phyloP scores from a whole-genome alignment of 1,139 yeast species.

The Eremothecium gossypii region DNA sequence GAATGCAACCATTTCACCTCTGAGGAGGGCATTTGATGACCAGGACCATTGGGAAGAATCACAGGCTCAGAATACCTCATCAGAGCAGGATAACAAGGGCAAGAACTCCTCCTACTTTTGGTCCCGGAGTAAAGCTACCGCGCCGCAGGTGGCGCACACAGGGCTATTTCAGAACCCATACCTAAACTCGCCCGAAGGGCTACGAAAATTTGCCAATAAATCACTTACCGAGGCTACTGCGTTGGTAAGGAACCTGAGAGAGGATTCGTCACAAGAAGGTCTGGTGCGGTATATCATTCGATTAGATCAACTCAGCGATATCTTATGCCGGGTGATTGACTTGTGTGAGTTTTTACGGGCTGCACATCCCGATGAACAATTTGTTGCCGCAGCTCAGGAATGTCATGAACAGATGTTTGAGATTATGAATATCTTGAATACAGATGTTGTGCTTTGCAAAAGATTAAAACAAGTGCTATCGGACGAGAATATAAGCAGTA shows the following conservation, averaged over 20 bases:
- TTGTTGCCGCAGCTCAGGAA: slow-evolving; percentile 74
- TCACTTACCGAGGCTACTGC: slow-evolving; percentile 56
- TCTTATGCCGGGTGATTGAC: slow-evolving; percentile 86
- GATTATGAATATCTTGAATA: slow-evolving; percentile 86
- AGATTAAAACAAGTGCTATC: slow-evolving; percentile 49
- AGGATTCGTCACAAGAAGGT: slow-evolving; percentile 40
- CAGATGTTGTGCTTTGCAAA: slow-evolving; percentile 64
- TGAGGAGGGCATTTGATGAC: slow-evolving; percentile 20
- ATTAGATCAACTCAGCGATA: slow-evolving; percentile 79
- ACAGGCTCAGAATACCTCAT: neutral
- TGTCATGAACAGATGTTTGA: slow-evolving; percentile 88
- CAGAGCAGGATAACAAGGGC: too few species aligned
- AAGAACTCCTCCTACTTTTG: too few species aligned
- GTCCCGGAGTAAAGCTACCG: too few species aligned
- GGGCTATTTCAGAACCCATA: slow-evolving; percentile 73
- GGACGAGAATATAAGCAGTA: slow-evolving; percentile 31
- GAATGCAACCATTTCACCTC: neutral
- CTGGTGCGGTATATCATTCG: slow-evolving; percentile 48
- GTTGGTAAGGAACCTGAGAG: slow-evolving; percentile 48
- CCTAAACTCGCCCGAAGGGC: slow-evolving; percentile 60
- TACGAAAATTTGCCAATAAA: slow-evolving; percentile 54
- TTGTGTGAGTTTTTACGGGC: slow-evolving; percentile 88
- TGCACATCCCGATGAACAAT: slow-evolving; percentile 66
- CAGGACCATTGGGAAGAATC: slow-evolving; percentile 16
- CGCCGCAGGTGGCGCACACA: slow-evolving; percentile 20